These are phyloP conservation scores for Saccharum hybrid DNA, from an alignment of 202 grass and related monocot genomes.

Conservation along the genomic window DNA sequence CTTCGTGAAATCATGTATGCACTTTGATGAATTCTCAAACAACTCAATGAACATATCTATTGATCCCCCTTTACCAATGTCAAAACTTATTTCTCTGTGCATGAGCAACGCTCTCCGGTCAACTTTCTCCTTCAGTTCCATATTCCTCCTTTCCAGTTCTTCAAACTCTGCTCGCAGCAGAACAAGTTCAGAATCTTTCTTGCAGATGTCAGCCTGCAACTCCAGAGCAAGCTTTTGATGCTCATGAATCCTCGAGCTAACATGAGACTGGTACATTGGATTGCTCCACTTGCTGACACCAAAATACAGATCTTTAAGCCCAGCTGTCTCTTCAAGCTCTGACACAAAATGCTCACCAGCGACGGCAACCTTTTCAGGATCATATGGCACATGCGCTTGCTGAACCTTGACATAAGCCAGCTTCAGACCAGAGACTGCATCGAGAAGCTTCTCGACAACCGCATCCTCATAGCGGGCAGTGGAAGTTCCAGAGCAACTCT, in stretches of 20 bases:
- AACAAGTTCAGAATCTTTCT: slow-evolving; percentile 67
- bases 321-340: slow-evolving; percentile 55
- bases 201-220: slow-evolving; percentile 61
- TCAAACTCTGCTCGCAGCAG: slow-evolving; percentile 58
- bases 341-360: slow-evolving; percentile 55
- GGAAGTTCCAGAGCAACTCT: slow-evolving; percentile 27
- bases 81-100: slow-evolving; percentile 26
- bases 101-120: background rate
- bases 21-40: slow-evolving; percentile 49
- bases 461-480: slow-evolving; percentile 54
- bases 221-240: slow-evolving; percentile 55
- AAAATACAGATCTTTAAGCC: slow-evolving; percentile 58
- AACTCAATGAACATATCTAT: slow-evolving; percentile 57
- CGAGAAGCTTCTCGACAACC: slow-evolving; percentile 59
- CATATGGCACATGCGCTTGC: slow-evolving; percentile 65
- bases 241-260: slow-evolving; percentile 57
- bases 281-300: slow-evolving; percentile 49
- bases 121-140: slow-evolving; percentile 52
- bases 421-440: slow-evolving; percentile 67
- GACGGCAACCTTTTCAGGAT: slow-evolving; percentile 49
- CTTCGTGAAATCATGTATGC: slow-evolving; percentile 77
- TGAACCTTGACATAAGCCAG: slow-evolving; percentile 72
- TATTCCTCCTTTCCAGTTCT: slow-evolving; percentile 52
- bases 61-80: slow-evolving; percentile 34
- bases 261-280: slow-evolving; percentile 45